Evolutionary conservation across 2,329 filamentous ascomycete species (phyloP).

Genomic region (Sarocladium brachiariae): DNA sequence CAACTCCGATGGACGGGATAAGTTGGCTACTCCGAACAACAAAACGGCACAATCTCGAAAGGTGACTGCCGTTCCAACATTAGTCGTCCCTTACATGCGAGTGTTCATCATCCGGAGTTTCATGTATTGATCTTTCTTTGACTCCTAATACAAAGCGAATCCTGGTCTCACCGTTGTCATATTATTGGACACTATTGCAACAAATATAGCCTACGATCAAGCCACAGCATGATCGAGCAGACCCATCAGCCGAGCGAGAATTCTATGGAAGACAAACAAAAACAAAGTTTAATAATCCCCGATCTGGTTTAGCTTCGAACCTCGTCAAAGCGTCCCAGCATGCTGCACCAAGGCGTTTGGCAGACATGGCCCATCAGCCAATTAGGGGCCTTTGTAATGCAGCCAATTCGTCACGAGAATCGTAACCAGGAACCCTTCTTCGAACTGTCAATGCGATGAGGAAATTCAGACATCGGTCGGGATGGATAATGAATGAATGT

Average conservation of each 20-base stretch:
- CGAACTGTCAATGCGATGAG: too few species aligned
- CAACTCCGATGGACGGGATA: not conserved
- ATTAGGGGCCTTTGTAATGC: not conserved
- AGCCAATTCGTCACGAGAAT: not conserved
- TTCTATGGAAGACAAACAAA: not conserved
- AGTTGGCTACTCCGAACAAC: not conserved
- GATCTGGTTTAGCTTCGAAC: constrained; percentile 7
- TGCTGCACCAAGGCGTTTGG: not conserved
- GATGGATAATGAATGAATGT: too few species aligned
- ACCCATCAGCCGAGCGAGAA: not conserved
- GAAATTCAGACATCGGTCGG: too few species aligned
- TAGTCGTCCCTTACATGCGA: constrained; percentile 5
- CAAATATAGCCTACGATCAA: not conserved
- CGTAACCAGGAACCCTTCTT: not conserved
- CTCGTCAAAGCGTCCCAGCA: constrained; percentile 2
- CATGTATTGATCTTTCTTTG: constrained; percentile 5
- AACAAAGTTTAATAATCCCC: not conserved
- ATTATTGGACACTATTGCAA: constrained; percentile 4
- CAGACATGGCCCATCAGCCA: not conserved
- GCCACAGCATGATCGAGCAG: too few species aligned
- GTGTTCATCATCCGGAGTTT: not conserved
- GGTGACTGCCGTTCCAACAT: not conserved
- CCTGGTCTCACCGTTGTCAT: constrained; percentile 4
- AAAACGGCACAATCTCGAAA: not conserved
- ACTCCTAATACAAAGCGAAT: not conserved